phyloP scores from a whole-genome alignment of 805 yeast genomes.

The Sugiyamaella smithiae region DNA sequence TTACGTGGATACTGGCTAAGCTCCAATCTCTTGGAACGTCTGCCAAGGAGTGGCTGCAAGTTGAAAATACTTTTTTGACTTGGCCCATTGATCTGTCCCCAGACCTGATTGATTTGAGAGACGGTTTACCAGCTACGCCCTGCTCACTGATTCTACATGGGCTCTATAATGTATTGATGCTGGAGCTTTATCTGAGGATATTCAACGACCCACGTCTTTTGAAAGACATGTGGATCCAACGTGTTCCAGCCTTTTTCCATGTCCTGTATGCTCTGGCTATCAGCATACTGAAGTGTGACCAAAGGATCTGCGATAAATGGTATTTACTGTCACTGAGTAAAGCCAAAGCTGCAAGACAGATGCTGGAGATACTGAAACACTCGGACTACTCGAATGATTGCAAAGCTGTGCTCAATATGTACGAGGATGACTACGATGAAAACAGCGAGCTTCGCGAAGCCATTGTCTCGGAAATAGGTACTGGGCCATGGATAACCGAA shows the following conservation, averaged over 20 bases:
- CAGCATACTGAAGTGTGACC: constrained; percentile 13
- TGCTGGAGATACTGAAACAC: constrained; percentile 8
- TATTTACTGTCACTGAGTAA: constrained; percentile 11
- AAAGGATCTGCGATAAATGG: constrained; percentile 13
- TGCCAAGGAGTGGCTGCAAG: constrained; percentile 5
- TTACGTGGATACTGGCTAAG: constrained; percentile 5
- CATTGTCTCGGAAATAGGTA: constrained; percentile 6
- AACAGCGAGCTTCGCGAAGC: background rate
- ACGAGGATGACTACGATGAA: constrained; percentile 16
- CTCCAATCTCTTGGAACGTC: background rate
- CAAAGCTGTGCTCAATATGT: constrained; percentile 13
- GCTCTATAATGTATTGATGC: constrained; percentile 9
- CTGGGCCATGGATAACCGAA: constrained; percentile 13
- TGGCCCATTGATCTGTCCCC: constrained; percentile 14
- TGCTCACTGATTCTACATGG: constrained; percentile 13
- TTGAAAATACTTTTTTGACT: constrained; percentile 12
- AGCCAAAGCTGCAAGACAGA: constrained; percentile 13
- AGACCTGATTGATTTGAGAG: constrained; percentile 13
- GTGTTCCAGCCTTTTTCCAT: constrained; percentile 16
- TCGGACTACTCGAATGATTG: constrained; percentile 11
- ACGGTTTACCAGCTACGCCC: constrained; percentile 14
- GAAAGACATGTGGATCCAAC: constrained; percentile 10
- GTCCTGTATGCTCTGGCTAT: constrained; percentile 15
- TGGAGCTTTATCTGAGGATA: constrained; percentile 14
- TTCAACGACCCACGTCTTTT: constrained; percentile 5